phyloP scores from a whole-genome alignment of 164 flowering plant species.

The Santalum album region DNA sequence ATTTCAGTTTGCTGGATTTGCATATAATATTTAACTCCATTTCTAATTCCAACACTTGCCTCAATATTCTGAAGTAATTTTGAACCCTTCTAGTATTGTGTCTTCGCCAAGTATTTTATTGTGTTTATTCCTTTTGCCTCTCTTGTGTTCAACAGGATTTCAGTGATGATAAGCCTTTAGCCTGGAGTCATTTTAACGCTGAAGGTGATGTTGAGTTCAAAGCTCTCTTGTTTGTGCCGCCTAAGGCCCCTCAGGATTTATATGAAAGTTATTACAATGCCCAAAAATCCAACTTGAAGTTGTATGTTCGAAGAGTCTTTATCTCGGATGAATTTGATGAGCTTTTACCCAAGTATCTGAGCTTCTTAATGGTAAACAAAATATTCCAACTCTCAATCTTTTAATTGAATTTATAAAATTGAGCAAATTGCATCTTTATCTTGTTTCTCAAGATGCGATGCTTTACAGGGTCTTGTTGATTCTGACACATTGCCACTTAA shows the following conservation, averaged over 20 bases:
- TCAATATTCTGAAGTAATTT: too few species aligned
- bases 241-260: constrained; percentile 93
- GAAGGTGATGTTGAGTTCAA: constrained; percentile 99
- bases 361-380: constrained; percentile 68
- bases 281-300: constrained; percentile 81
- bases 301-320: constrained; percentile 89
- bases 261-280: constrained; percentile 92
- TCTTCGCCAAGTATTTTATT: too few species aligned
- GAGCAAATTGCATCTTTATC: background rate
- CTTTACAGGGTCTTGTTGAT: constrained; percentile 89
- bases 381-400: background rate
- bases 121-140: too few species aligned
- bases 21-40: too few species aligned
- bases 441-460: background rate
- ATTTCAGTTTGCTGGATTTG: too few species aligned
- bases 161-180: constrained; percentile 75
- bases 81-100: too few species aligned
- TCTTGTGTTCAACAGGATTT: constrained; percentile 51
- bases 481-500: constrained; percentile 94
- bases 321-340: constrained; percentile 98
- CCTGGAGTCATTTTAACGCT: constrained; percentile 90
- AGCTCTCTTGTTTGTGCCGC: constrained; percentile 92
- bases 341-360: constrained; percentile 84
- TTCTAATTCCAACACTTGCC: too few species aligned
- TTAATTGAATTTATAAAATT: background rate